Evolutionary conservation across 2,329 filamentous ascomycete species (phyloP), one percentile per base, ranked within the genome.

Genomic region (Blastomyces parvus): DNA sequence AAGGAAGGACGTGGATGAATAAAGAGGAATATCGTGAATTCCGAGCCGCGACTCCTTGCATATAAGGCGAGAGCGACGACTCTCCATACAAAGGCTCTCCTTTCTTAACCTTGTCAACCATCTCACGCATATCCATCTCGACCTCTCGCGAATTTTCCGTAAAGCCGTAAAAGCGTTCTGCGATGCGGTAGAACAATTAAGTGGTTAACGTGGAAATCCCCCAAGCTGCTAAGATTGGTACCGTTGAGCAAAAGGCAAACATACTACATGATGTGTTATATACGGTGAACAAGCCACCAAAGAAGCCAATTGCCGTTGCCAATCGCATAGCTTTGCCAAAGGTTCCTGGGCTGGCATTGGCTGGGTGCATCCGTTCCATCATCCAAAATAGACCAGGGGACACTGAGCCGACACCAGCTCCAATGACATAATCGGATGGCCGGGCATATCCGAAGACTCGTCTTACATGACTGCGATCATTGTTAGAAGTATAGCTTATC

Each of bases 91-190:
- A 81, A 44, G 94, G 84, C 81, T 96, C 84, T 68, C 93, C 93
- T 64, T 84, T 85, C 84, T 97, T 99, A 75, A 97, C 92, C 79
- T 93, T 95, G 76, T 87, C 85, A 46, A 97, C 92, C 94, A 99
- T 99, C 79, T 99, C 94, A 68, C 86, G 85, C 92, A 97, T 97
- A 75, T 99, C 94, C 88, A 96, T 88, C 67, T 96, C 89, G 64
- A 94, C 81, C 78, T 99, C 94, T 71, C 94, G 87, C 62, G 87
- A 80, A 79, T 99, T 99, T 78, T 99, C 94, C 58, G 85, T 87
- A 78, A 92, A 90, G 71, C 94, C 94, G 80, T 97, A 97, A 80
- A 99, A 97, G 68, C 94, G 89, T 72, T 93, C 91, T 96, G 36
- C 30, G 2, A 30, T 5, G 53, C 9, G 73, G 67, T 13, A 55